Evolutionary conservation across 2,329 filamentous ascomycete genomes (phyloP).

Genomic region (Fusarium dimerum): DNA sequence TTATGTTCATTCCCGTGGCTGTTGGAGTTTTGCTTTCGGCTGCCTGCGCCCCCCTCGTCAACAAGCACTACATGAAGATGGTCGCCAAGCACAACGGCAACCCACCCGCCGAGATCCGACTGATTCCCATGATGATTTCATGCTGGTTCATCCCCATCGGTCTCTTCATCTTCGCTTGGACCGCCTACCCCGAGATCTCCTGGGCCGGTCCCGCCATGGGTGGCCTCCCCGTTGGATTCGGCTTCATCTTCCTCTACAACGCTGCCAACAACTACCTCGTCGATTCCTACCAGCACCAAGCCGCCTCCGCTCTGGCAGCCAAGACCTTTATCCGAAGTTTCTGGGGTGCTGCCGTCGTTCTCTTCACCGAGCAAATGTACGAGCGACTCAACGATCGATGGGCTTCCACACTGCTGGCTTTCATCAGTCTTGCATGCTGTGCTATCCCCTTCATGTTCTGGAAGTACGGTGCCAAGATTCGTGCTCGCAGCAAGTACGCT

Average conservation of each 20-base stretch:
- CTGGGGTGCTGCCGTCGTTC: slow-evolving; percentile 75
- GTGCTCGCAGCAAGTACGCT: slow-evolving; percentile 70
- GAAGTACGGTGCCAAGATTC: slow-evolving; percentile 71
- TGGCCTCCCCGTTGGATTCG: slow-evolving; percentile 73
- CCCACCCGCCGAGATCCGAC: slow-evolving; percentile 74
- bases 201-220: slow-evolving; percentile 75
- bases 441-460: slow-evolving; percentile 83
- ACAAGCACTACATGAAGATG: slow-evolving; percentile 75
- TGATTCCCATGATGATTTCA: slow-evolving; percentile 80
- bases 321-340: slow-evolving; percentile 80
- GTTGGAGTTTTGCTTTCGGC: slow-evolving; percentile 73
- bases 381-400: slow-evolving; percentile 70
- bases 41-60: slow-evolving; percentile 68
- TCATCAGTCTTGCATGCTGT: slow-evolving; percentile 76
- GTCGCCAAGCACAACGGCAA: slow-evolving; percentile 65
- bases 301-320: slow-evolving; percentile 77
- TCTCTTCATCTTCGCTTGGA: slow-evolving; percentile 61
- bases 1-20: slow-evolving; percentile 86
- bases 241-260: slow-evolving; percentile 84
- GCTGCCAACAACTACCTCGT: slow-evolving; percentile 74
- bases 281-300: slow-evolving; percentile 67
- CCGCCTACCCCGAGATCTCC: slow-evolving; percentile 62
- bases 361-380: slow-evolving; percentile 86
- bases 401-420: slow-evolving; percentile 72
- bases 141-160: slow-evolving; percentile 70